Evolutionary conservation across 1,284 basidiomycete species (phyloP).

Genomic region (Pseudozyma hubeiensis): DNA sequence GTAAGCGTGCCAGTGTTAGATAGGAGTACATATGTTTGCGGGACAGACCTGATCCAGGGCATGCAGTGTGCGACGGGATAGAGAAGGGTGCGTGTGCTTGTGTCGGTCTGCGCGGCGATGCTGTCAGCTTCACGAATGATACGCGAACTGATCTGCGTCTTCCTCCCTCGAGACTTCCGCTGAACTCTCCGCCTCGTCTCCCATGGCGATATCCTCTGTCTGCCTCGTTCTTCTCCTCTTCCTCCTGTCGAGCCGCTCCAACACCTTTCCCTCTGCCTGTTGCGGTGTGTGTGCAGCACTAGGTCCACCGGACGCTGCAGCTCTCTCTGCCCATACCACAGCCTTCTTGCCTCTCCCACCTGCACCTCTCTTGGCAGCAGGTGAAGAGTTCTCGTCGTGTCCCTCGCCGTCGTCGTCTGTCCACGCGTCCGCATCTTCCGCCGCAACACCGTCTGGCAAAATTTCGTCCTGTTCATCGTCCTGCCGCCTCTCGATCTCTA

Average conservation of each 20-base stretch:
- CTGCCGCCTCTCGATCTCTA: constrained; percentile 17
- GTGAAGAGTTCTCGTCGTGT: not conserved
- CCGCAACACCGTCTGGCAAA: not conserved
- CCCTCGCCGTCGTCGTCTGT: constrained; percentile 33
- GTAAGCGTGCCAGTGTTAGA: too few relatives aligned
- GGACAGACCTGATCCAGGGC: too few relatives aligned
- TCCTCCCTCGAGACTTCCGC: constrained; percentile 6
- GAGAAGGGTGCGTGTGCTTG: too few relatives aligned
- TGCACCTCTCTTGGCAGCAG: not conserved
- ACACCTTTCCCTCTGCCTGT: constrained; percentile 5
- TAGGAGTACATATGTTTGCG: too few relatives aligned
- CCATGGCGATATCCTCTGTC: not conserved
- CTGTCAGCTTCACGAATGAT: constrained; percentile 13
- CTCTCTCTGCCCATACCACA: constrained; percentile 22
- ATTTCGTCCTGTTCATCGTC: constrained; percentile 15
- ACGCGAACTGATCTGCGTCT: not conserved
- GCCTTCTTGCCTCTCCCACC: constrained; percentile 9
- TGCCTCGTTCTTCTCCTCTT: constrained; percentile 13
- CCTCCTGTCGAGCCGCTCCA: constrained; percentile 23
- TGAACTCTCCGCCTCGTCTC: not conserved
- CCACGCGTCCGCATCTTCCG: constrained; percentile 30
- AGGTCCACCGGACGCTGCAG: not conserved
- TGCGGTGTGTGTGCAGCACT: not conserved
- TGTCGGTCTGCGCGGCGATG: too few relatives aligned
- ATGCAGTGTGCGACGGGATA: too few relatives aligned